Evolutionary conservation across 75 land plant species (phyloP), one percentile per base, ranked within the genome.

Genomic region (Ceratopteris richardii): DNA sequence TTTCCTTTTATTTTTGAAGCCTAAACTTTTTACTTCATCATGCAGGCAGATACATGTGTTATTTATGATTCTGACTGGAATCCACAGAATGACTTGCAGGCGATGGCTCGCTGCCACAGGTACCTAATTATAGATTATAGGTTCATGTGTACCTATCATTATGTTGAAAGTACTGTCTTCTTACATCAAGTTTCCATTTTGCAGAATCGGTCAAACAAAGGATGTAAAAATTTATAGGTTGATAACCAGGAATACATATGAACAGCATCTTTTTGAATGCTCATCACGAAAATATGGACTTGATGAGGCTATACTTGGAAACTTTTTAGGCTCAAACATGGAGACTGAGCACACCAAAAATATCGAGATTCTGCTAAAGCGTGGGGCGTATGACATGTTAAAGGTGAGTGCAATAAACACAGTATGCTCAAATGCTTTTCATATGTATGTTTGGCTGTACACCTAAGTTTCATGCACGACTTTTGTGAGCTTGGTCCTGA

Each of bases 21-120:
- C n/a, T n/a, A n/a, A n/a, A n/a, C n/a, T n/a, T n/a, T n/a, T n/a
- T n/a, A n/a, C n/a, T n/a, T n/a, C n/a, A 9, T 33, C 37, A 33
- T 46, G 18, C 65, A 68, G 71, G 71, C 72, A 0, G 72, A 69
- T 29, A 69, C 72, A 11, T 69, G 72, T 26, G 62, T 69, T 13
- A 69, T 69, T 22, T 69, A 69, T 44, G 72, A 69, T 44, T 69
- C 72, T 51, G 72, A 69, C 39, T 69, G 72, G 72, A 69, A 69
- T 56, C 72, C 72, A 11, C 72, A 69, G 18, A 69, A 69, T 44
- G 72, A 69, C 42, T 31, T 69, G 26, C 72, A 69, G 25, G 72
- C 72, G 13, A 69, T 69, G 66, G 72, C 72, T 40, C 57, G 72
- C 20, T 69, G 72, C 54, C 72, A 69, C 59, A 69, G 71, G 71